Base-by-base conservation (phyloP, 2,329 filamentous ascomycete species). In the Cordyceps tenuipes region DNA sequence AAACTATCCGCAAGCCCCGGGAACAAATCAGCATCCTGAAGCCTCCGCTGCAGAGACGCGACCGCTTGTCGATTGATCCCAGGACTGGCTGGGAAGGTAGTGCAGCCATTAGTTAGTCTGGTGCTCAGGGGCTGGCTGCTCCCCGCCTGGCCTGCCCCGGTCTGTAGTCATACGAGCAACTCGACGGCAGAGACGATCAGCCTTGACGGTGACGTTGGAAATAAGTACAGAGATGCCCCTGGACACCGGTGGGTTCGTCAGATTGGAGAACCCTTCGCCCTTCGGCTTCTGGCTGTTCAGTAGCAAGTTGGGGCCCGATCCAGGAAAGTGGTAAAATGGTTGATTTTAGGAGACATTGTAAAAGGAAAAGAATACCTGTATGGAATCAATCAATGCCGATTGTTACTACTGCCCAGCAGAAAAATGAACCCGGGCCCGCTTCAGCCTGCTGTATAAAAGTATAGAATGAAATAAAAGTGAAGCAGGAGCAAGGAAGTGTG, bases 61-160 rank as follows among this genome's bases (percentile, higher is more conserved):
- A 48, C 44, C 43, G 10, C 44, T n/a, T 48, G 54, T 57, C 54
- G 54, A 57, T 57, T 44, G 54, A 57, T 39, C 43, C 48, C 39
- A 15, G 41, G 26, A 17, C 51, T 34, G 6, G 43, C 17, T 44
- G 12, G 23, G 17, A 36, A 39, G 7, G 48, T 31, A 29, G 23
- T 23, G 23, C 23, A 23, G 29, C 29, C 7, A 29, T 6, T 8
- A 29, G 29, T 29, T 29, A 29, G 29, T 29, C 43, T 36, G 43
- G 53, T 17, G 23, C 26, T 2, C 23, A 13, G 29, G 34, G 7
- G 4, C 5, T n/a, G 13, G 13, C 13, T 55, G 23, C 23, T 23
- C 29, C 39, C 29, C 13, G 43, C 53, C 34, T 56, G 29, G 53
- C 41, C 41, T 29, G 19, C 29, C 43, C 36, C 36, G 1, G 39